Evolutionary conservation across 495 filamentous ascomycete genomes (phyloP), one percentile per base, ranked within the genome.

Genomic region (Choiromyces venosus): DNA sequence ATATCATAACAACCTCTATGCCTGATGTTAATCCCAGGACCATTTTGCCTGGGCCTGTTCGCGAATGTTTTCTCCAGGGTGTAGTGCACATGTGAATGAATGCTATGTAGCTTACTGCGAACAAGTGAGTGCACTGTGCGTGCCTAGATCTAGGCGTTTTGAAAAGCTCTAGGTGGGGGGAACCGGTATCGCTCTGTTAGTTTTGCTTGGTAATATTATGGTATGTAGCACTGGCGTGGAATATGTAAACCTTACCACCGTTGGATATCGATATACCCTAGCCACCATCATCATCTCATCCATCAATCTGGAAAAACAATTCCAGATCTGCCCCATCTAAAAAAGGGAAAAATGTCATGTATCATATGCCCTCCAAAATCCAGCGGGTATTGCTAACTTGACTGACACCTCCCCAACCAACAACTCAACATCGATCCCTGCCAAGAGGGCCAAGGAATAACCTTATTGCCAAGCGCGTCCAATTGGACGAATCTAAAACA

Each of bases 401-500:
- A 38, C 14, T 37, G 61, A 36, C 33, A 56, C 33, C n/a, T 21
- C 29, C n/a, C 44, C 44, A 56, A 56, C n/a, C 8, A 25, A 10
- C 0, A 56, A 1, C 9, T 29, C 0, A 33, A 10, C 25, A 16
- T 29, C 25, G 1, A 33, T 33, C 1, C 52, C 0, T n/a, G 69
- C 40, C 46, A 25, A 37, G 70, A 16, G 4, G 29, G 61, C 36
- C 38, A 66, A 72, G 25, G 61, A 36, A 18, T 16, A 44, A 74
- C 70, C 70, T 36, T 35, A 8, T 12, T 29, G 21, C 69, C 42
- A 3, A n/a, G 33, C 7, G 61, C 38, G 70, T 76, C 71, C 73
- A 65, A 65, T 61, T 65, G 14, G 56, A 37, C 74, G 68, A 76
- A 68, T 71, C 73, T 76, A 76, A 76, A 76, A 76, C 75, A 33